Evolutionary conservation across 768 basidiomycete species (phyloP), one percentile per base, ranked within the genome.

Genomic region (Amanita pseudoporphyria): DNA sequence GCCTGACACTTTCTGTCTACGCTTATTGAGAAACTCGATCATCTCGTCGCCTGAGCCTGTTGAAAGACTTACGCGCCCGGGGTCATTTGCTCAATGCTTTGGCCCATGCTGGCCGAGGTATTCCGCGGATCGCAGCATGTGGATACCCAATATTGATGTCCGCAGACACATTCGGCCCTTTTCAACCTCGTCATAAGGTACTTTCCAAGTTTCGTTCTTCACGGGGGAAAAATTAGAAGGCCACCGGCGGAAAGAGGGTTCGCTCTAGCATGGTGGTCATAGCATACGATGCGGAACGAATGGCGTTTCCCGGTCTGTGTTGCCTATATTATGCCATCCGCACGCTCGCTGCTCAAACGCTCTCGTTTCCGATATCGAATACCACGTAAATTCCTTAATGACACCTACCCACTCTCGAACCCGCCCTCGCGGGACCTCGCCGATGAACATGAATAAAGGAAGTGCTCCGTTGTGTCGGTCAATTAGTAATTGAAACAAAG

Each of bases 1-100:
- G 6, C 42, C 40, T 50, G 49, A 50, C 49, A 50, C 40, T 39
- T 50, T 42, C 40, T 50, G 49, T 50, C 49, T 22, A 43, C 22
- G 32, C 39, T 43, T 50, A 36, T 50, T 32, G 19, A 32, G 26
- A 41, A 50, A 43, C 28, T 22, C 7, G 16, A 16, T 31, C 45
- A 21, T 19, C 18, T 33, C 47, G 28, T 26, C 24, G 26, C 35
- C 19, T 22, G 47, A 48, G 24, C 26, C 24, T 32, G 19, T 41
- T 26, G 24, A 16, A 13, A 2, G 22, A 28, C 26, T 10, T 26
- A 10, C 33, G 44, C 19, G 18, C 13, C 32, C 10, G 31, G 44
- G 19, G 3, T 28, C n/a, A 13, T 22, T 38, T 22, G 14, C 28
- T 16, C 35, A 47, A 6, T 7, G 19, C 35, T 9, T 40, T 19